phyloP scores from a whole-genome alignment of 441 rosid genomes.

The Theobroma grandiflorum region DNA sequence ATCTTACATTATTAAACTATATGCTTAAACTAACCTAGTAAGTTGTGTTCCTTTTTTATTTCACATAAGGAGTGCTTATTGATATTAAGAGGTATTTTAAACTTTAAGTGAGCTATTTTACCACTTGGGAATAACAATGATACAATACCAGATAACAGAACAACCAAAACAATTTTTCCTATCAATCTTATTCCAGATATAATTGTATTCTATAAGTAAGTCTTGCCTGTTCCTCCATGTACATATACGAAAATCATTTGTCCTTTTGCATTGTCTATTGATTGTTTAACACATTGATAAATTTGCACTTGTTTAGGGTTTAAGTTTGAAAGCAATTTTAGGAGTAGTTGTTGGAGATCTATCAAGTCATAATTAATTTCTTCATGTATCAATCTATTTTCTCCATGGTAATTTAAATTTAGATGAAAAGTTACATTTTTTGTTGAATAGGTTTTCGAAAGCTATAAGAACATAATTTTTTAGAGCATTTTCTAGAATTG shows the following conservation, averaged over 20 bases:
- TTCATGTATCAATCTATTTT: neutral
- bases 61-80: too few relatives aligned
- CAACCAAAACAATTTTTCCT: neutral
- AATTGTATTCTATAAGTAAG: neutral
- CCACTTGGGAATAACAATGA: neutral
- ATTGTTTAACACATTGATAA: neutral
- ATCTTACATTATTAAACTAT: neutral
- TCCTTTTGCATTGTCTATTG: neutral
- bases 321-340: neutral
- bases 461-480: neutral
- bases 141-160: too few relatives aligned
- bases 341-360: neutral
- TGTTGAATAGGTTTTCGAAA: neutral
- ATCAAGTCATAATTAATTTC: neutral
- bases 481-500: neutral
- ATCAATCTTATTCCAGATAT: neutral
- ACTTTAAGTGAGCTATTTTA: neutral
- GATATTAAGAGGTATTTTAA: neutral
- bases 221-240: neutral
- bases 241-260: neutral
- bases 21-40: too few relatives aligned
- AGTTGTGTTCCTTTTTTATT: too few relatives aligned
- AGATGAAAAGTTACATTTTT: neutral
- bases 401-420: rapidly evolving
- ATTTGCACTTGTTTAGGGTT: neutral